Conservation (phyloP, 148 eudicot genomes). For the Gaultheria prostrata region DNA sequence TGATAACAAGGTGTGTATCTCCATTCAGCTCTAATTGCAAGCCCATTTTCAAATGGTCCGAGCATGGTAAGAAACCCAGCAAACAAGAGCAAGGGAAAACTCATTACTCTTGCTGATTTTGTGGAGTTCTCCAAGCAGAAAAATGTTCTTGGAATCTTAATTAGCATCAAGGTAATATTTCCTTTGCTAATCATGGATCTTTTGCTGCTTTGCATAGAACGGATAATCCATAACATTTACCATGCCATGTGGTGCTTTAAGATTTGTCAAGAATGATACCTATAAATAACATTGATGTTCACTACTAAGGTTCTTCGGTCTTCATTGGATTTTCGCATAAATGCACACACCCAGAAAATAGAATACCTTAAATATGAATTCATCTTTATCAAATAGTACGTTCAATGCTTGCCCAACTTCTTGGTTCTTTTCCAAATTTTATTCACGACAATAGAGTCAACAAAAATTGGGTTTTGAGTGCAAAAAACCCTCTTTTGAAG, state of each 20-base stretch:
- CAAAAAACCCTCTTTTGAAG: background rate
- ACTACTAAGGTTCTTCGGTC: background rate
- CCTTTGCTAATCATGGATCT: background rate
- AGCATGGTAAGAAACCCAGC: conserved; percentile 70
- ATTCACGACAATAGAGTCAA: background rate
- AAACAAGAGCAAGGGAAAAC: conserved; percentile 68
- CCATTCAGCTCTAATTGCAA: conserved; percentile 63
- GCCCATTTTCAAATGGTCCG: conserved; percentile 20
- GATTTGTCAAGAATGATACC: background rate
- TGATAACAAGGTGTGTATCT: background rate
- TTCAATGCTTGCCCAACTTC: background rate
- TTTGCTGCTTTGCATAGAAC: background rate
- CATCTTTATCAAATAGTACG: background rate
- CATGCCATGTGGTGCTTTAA: background rate
- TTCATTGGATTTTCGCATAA: background rate
- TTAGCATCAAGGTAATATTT: conserved; percentile 56
- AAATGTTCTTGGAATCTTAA: conserved; percentile 57
- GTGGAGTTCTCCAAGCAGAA: conserved; percentile 68
- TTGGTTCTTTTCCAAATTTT: background rate
- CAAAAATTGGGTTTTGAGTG: background rate
- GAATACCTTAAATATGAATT: background rate
- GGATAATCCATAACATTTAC: background rate
- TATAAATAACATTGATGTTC: background rate
- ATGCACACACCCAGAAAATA: background rate
- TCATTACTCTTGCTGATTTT: conserved; percentile 70